Base-by-base conservation (phyloP, 2,329 filamentous ascomycete genomes). In the Anisogramma anomala region DNA sequence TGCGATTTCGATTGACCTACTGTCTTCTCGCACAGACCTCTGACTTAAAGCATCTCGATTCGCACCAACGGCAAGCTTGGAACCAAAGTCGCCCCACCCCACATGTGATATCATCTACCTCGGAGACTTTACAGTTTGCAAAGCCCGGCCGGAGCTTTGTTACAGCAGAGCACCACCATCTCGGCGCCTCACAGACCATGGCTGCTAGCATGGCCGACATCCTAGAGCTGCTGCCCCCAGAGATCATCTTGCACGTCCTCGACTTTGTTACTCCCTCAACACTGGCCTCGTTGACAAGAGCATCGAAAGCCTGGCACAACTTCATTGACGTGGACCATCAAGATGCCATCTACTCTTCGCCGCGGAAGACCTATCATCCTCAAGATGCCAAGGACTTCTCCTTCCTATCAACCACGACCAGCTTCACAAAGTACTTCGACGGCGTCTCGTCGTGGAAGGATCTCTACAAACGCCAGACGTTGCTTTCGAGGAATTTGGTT, bases 381-480 rank as follows among this genome's bases (percentile, higher is more conserved):
- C 30, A 17, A 14, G 17, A 33, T 8, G 28, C 35, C 11, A 38
- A 48, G 11, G 41, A 43, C 6, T 17, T 33, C 3, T 30, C 42
- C 6, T 43, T 40, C 26, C 17, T 47, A 13, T 19, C 27, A 5
- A 20, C 34, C n/a, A 20, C 39, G 15, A 37, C 47, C 13, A 55
- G 49, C 34, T 63, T 63, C 42, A 52, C 55, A 6, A 57, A 53
- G 22, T 52, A 57, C 30, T 64, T 58, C 15, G 52, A 60, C 4
- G 56, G 51, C 6, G 52, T 55, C 2, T 6, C 45, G 11, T 62
- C 60, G 48, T 67, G 64, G 62, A 67, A 67, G 45, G 61, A 66
- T 4, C 53, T 64, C 8, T 68, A 65, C 52, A 60, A 58, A 43
- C 58, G 61, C 3, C 59, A 63, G 50, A 58, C 54, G 1, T 48